Evolutionary conservation across 2,329 filamentous ascomycete species (phyloP), one percentile per base, ranked within the genome.

Genomic region (Cordyceps militaris): DNA sequence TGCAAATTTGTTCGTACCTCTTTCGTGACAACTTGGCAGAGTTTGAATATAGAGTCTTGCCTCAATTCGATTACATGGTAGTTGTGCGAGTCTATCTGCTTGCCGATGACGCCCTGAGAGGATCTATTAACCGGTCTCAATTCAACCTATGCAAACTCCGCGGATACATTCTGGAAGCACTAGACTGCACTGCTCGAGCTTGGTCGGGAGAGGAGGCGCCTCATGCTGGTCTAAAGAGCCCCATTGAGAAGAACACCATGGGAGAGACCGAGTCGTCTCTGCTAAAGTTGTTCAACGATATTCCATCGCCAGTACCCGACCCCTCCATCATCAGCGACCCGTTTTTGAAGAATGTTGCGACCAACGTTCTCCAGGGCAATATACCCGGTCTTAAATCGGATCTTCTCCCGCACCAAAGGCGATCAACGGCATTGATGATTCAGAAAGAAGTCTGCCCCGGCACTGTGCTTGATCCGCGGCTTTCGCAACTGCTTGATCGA

Each of bases 351-450:
- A 73, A 79, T 26, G 78, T 81, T 0, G 79, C 88, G 66, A 71
- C 79, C 42, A 76, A 77, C 26, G 67, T 91, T 1, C 67, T 89
- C 48, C 66, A 75, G 34, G 77, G 78, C 64, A 64, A 72, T 13
- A 63, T 88, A 1, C 66, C 71, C 1, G 87, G 87, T 0, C 69
- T 92, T 5, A 79, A 70, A 14, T 89, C 89, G 0, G 73, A 73
- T 0, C 74, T 97, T 0, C 89, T 94, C 67, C 79, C 82, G 0
- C 95, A 96, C 64, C 93, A 97, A 69, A 80, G 86, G 52, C 81
- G 87, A 46, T 93, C 91, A 1, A 87, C 88, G 0, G 89, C 89
- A 4, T 69, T 87, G 28, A 97, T 97, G 91, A 73, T 96, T 19
- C 87, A 94, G 67, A 85, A 87, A 55, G 93, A 97, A 70, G 72